phyloP scores from a whole-genome alignment of 495 filamentous ascomycete species.

The Aspergillus sclerotioniger region DNA sequence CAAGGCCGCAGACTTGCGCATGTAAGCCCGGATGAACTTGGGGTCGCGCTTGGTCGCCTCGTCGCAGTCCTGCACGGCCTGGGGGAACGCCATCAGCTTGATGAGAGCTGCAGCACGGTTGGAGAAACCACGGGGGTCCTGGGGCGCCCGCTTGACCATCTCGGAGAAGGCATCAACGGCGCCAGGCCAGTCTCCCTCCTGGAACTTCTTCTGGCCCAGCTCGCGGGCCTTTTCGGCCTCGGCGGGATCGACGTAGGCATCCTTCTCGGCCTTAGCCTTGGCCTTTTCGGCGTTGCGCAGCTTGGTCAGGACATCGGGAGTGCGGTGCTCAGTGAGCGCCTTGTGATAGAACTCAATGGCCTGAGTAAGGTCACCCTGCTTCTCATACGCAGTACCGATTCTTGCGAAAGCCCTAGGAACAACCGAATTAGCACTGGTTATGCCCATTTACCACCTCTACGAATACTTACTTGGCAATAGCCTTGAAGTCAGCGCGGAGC shows the following conservation, averaged over 20 bases:
- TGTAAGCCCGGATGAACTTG: slow-evolving; percentile 92
- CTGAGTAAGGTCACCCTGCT: slow-evolving; percentile 71
- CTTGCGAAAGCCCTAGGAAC: slow-evolving; percentile 70
- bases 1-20: slow-evolving; percentile 89
- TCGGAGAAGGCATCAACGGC: slow-evolving; percentile 94
- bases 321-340: slow-evolving; percentile 94
- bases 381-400: slow-evolving; percentile 89
- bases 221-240: slow-evolving; percentile 96
- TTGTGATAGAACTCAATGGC: slow-evolving; percentile 91
- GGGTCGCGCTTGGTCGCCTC: slow-evolving; percentile 84
- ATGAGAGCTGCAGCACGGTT: slow-evolving; percentile 96
- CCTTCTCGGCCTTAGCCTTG: slow-evolving; percentile 71
- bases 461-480: slow-evolving; percentile 75
- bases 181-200: slow-evolving; percentile 92
- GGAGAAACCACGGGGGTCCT: slow-evolving; percentile 91
- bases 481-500: slow-evolving; percentile 91
- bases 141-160: slow-evolving; percentile 93
- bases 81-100: slow-evolving; percentile 93
- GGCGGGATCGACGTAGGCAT: slow-evolving; percentile 82
- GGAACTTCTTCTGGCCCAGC: slow-evolving; percentile 93
- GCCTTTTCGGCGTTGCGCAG: slow-evolving; percentile 90
- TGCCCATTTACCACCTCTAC: not conserved
- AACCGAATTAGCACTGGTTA: not conserved
- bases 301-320: slow-evolving; percentile 88
- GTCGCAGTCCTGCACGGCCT: slow-evolving; percentile 90